A percentile compares a stretch with the other conserved stretches of the same genome.
phyloP scores from a whole-genome alignment of 495 filamentous ascomycete species.

The Penicillium turbatum region DNA sequence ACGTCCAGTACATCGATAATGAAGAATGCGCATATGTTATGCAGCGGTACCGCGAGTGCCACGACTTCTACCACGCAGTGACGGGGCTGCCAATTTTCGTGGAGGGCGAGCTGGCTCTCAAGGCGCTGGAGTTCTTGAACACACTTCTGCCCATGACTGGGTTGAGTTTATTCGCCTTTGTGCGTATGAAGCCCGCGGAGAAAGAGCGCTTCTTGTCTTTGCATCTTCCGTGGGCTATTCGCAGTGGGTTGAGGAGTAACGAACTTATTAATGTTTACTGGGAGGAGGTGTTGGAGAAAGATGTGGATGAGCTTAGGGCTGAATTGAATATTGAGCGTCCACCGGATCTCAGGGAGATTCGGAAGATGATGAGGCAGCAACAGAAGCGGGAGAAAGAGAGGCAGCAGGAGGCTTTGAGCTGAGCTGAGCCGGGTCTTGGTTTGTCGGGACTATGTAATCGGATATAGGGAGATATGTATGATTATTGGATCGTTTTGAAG shows the following conservation, averaged over 20 bases:
- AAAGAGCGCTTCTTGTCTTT: slow-evolving; percentile 63
- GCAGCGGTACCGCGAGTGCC: slow-evolving; percentile 96
- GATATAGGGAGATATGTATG: slow-evolving; percentile 10
- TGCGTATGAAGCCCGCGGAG: slow-evolving; percentile 72
- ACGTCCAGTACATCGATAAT: slow-evolving; percentile 87
- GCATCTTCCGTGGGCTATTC: slow-evolving; percentile 87
- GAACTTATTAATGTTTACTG: slow-evolving; percentile 97
- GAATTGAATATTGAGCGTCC: slow-evolving; percentile 82
- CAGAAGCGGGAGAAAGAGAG: slow-evolving; percentile 60
- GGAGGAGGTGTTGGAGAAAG: slow-evolving; percentile 89
- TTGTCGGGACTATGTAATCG: neutral
- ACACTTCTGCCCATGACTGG: slow-evolving; percentile 94
- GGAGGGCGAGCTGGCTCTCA: slow-evolving; percentile 91
- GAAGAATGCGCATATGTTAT: slow-evolving; percentile 96
- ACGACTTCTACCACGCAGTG: slow-evolving; percentile 97
- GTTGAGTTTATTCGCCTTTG: slow-evolving; percentile 64
- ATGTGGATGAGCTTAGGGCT: slow-evolving; percentile 69
- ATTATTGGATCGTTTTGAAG: slow-evolving; percentile 11
- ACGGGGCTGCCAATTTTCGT: slow-evolving; percentile 87
- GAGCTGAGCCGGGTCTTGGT: slow-evolving; percentile 8
- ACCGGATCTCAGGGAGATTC: slow-evolving; percentile 78
- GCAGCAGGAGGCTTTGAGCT: slow-evolving; percentile 28
- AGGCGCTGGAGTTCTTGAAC: slow-evolving; percentile 95
- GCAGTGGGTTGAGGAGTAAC: slow-evolving; percentile 68
- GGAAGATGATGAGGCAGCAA: slow-evolving; percentile 64